Conservation (phyloP, 2,329 filamentous ascomycete species). For the Aspergillus pseudonomiae region DNA sequence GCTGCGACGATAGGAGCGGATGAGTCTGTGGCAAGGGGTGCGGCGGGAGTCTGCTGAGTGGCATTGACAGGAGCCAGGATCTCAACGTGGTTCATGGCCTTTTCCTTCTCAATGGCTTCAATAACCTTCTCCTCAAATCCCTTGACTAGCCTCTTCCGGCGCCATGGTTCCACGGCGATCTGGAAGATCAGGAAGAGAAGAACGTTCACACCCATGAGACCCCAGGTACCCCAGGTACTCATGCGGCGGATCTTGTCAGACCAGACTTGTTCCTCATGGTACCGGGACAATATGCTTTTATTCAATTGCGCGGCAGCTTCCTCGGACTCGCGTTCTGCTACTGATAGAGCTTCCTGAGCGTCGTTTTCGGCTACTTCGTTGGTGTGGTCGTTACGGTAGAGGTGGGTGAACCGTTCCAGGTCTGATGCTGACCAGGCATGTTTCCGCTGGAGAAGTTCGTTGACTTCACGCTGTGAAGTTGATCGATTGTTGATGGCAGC, state of each 20-base stretch:
- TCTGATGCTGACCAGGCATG: slow-evolving; percentile 86
- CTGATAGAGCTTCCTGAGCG: slow-evolving; percentile 71
- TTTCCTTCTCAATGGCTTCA: slow-evolving; percentile 70
- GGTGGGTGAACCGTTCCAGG: slow-evolving; percentile 88
- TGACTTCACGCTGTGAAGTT: slow-evolving; percentile 93
- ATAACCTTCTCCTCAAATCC: slow-evolving; percentile 80
- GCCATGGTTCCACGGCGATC: slow-evolving; percentile 91
- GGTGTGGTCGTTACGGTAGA: slow-evolving; percentile 90
- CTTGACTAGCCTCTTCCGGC: slow-evolving; percentile 75
- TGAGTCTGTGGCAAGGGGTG: not conserved
- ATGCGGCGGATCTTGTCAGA: slow-evolving; percentile 95
- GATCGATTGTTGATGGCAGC: slow-evolving; percentile 80
- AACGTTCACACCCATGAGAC: slow-evolving; percentile 95
- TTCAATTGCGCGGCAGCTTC: slow-evolving; percentile 75
- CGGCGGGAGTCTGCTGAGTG: not conserved
- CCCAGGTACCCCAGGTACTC: slow-evolving; percentile 98
- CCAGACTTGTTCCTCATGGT: slow-evolving; percentile 99
- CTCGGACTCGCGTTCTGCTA: slow-evolving; percentile 79
- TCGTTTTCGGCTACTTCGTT: slow-evolving; percentile 82
- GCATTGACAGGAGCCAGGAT: slow-evolving; percentile 3
- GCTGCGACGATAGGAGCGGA: not conserved
- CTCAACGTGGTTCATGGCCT: slow-evolving; percentile 36
- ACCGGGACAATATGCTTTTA: slow-evolving; percentile 81
- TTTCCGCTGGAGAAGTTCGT: slow-evolving; percentile 88
- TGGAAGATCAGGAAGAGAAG: slow-evolving; percentile 83